These are phyloP conservation scores for Mucor ambiguus DNA, from an alignment of 371 early-diverging fungal species.

Conservation along the genomic window DNA sequence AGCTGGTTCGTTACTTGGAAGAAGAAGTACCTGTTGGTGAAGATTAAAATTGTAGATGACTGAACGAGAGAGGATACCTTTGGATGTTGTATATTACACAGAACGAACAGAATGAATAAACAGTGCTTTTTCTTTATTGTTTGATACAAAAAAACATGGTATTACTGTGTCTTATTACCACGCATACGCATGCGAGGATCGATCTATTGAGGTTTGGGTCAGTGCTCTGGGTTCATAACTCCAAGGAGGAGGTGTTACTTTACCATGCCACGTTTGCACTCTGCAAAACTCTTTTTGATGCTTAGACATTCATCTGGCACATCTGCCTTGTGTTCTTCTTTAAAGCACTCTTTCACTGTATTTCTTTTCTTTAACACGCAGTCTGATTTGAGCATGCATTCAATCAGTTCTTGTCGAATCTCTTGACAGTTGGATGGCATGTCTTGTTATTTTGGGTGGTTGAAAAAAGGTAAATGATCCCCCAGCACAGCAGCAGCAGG, in stretches of 20 bases:
- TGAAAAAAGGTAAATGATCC: neutral
- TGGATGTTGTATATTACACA: neutral
- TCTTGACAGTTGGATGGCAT: constrained; percentile 75
- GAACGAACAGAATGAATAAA: neutral
- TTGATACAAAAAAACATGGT: constrained; percentile 2
- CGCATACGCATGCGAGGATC: constrained; percentile 57
- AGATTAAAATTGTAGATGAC: constrained; percentile 58
- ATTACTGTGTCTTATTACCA: constrained; percentile 49
- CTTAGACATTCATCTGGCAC: constrained; percentile 68
- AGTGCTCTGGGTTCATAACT: neutral
- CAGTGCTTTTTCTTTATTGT: constrained; percentile 5
- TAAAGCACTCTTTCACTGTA: constrained; percentile 68
- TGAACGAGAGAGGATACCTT: neutral
- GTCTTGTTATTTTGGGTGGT: neutral
- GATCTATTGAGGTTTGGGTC: constrained; percentile 26
- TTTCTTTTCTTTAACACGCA: constrained; percentile 71
- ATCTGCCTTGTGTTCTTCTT: constrained; percentile 57
- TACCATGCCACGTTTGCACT: constrained; percentile 75
- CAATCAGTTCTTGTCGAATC: constrained; percentile 68
- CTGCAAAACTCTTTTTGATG: constrained; percentile 68
- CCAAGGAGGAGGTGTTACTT: neutral
- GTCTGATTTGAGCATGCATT: constrained; percentile 74
- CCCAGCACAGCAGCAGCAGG: neutral
- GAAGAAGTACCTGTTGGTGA: constrained; percentile 96
- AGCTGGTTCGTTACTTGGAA: constrained; percentile 84